phyloP scores from a whole-genome alignment of 768 basidiomycete species.

The Paxillus rubicundulus region DNA sequence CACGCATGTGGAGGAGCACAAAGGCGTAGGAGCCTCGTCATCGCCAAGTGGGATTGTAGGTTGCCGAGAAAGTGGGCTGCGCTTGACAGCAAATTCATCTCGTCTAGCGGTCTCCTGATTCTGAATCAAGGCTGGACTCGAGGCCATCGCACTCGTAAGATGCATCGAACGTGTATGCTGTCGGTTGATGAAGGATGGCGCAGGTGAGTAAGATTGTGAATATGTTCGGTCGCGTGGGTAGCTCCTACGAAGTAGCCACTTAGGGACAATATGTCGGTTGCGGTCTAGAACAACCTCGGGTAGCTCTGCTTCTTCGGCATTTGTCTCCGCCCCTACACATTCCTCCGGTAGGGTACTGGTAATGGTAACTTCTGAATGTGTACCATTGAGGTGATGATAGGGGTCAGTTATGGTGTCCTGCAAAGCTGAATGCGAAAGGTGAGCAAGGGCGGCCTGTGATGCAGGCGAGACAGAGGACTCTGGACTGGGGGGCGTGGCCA shows the following conservation, averaged over 20 bases:
- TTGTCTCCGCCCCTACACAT: conserved; percentile 42
- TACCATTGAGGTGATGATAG: conserved; percentile 2
- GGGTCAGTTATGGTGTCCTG: conserved; percentile 29
- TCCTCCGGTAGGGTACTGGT: conserved; percentile 21
- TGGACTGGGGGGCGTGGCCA: conserved; percentile 21
- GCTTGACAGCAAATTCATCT: conserved; percentile 22
- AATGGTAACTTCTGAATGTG: conserved; percentile 1
- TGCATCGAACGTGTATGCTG: conserved; percentile 41
- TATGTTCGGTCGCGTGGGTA: conserved; percentile 47
- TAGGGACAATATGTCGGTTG: conserved; percentile 94
- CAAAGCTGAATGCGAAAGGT: conserved; percentile 27
- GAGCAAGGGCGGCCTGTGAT: conserved; percentile 19
- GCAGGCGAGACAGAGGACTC: conserved; percentile 8
- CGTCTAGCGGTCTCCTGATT: conserved; percentile 23
- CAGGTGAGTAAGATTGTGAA: conserved; percentile 39
- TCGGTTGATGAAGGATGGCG: conserved; percentile 27
- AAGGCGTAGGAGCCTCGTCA: conserved; percentile 48
- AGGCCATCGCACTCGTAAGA: conserved; percentile 55
- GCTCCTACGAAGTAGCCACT: conserved; percentile 73
- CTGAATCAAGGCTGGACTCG: conserved; percentile 64
- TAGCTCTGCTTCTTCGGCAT: conserved; percentile 70
- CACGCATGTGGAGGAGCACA: conserved; percentile 43
- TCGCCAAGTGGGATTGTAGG: conserved; percentile 37
- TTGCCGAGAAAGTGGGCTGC: conserved; percentile 44
- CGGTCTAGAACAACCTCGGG: conserved; percentile 92